Evolutionary conservation across 129 eudicot genomes (phyloP).

Genomic region (Helianthus tuberosus): DNA sequence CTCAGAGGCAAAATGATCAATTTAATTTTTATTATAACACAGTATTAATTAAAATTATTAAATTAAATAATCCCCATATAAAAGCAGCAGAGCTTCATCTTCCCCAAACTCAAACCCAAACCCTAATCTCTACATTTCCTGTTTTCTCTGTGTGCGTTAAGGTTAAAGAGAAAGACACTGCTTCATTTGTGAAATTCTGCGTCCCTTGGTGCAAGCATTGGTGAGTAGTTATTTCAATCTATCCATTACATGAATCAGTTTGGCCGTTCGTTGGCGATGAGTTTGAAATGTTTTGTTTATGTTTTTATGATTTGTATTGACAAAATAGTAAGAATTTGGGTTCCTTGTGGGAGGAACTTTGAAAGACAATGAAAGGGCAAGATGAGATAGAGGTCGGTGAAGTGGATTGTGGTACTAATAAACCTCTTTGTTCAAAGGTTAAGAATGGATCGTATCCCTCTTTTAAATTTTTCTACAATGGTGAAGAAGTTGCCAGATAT

Average conservation of each 20-base stretch:
- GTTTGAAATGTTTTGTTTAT: slow-evolving; percentile 1
- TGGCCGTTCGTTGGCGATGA: no score
- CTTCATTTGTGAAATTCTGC: slow-evolving; percentile 95
- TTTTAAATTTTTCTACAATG: slow-evolving; percentile 90
- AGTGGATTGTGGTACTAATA: slow-evolving; percentile 83
- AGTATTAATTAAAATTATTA: no score
- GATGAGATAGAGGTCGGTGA: slow-evolving; percentile 97
- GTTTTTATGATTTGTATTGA: slow-evolving; percentile 22
- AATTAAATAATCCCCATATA: no score
- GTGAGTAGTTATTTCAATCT: slow-evolving; percentile 38
- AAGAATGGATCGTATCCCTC: slow-evolving; percentile 93
- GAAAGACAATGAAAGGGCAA: slow-evolving; percentile 90
- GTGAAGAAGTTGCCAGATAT: slow-evolving; percentile 88
- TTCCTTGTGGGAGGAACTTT: slow-evolving; percentile 88
- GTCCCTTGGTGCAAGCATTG: slow-evolving; percentile 99
- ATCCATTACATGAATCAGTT: slow-evolving; percentile 6
- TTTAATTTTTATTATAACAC: no score
- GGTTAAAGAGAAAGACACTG: slow-evolving; percentile 97
- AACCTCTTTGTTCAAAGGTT: slow-evolving; percentile 77
- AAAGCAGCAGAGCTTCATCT: no score
- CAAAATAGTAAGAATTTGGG: slow-evolving; percentile 77
- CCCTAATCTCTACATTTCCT: background rate
- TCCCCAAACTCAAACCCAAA: no score
- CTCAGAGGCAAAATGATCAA: no score
- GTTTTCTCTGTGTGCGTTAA: slow-evolving; percentile 16